Percentiles rank a stretch among this genome's conserved stretches.
Evolutionary conservation across 1,284 basidiomycete species (phyloP).

Genomic region (Melampsora americana): DNA sequence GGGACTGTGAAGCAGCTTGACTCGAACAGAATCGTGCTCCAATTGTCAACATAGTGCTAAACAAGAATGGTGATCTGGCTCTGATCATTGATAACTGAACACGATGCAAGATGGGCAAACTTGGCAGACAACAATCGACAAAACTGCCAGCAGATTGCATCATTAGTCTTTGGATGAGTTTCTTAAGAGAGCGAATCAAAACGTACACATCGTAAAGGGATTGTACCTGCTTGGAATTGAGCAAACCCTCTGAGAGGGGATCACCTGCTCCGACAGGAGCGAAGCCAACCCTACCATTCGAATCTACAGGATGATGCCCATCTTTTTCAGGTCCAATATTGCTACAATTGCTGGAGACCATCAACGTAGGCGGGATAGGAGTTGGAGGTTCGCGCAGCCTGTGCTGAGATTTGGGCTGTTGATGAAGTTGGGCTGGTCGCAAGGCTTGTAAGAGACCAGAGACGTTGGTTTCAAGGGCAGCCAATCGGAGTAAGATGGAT

Average conservation of each 20-base stretch:
- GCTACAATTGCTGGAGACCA: constrained; percentile 9
- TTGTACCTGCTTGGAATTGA: constrained; percentile 17
- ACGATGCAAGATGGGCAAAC: constrained; percentile 32
- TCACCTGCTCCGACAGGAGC: constrained; percentile 12
- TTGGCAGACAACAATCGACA: constrained; percentile 40
- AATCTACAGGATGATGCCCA: constrained; percentile 2
- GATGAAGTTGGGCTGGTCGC: constrained; percentile 17
- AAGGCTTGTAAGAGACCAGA: constrained; percentile 38
- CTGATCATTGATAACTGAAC: constrained; percentile 34
- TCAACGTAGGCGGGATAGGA: constrained; percentile 18
- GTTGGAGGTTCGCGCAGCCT: constrained; percentile 9
- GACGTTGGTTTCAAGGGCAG: constrained; percentile 39
- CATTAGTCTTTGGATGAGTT: not conserved
- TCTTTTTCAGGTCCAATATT: constrained; percentile 36
- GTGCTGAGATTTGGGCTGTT: not conserved
- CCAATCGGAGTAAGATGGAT: constrained; percentile 22
- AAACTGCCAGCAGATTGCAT: constrained; percentile 4
- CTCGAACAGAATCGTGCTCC: constrained; percentile 42
- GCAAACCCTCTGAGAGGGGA: constrained; percentile 30
- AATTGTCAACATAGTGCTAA: constrained; percentile 38
- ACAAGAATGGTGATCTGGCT: constrained; percentile 34
- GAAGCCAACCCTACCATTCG: constrained; percentile 9
- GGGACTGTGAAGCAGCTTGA: constrained; percentile 27
- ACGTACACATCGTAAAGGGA: constrained; percentile 39
- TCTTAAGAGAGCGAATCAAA: not conserved